Evolutionary conservation across 2,329 filamentous ascomycete species (phyloP).

Genomic region (Diplodia intermedia): DNA sequence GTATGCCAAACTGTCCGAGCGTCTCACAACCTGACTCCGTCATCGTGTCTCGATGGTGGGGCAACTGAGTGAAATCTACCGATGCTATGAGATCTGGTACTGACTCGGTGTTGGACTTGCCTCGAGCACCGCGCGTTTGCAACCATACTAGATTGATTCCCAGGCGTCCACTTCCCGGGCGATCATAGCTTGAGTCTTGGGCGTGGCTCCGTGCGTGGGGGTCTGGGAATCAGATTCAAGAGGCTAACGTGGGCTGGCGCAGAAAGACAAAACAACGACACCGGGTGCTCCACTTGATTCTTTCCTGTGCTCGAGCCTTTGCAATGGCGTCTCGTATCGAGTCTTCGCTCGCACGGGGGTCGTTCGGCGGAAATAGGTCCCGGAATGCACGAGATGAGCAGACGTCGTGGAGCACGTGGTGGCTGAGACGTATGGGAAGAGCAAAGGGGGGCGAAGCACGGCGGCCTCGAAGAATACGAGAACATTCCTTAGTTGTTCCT

Average conservation of each 20-base stretch:
- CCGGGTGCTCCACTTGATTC: not conserved
- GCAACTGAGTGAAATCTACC: constrained; percentile 7
- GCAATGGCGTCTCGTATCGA: not conserved
- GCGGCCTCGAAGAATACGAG: constrained; percentile 4
- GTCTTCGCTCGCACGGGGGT: not conserved
- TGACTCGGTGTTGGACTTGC: too few species aligned
- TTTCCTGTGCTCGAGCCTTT: not conserved
- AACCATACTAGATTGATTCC: too few species aligned
- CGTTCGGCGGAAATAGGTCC: not conserved
- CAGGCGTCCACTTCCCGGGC: constrained; percentile 18
- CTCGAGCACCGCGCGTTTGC: constrained; percentile 8
- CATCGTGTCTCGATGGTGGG: constrained; percentile 12
- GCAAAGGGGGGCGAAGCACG: not conserved
- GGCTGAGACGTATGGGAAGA: constrained; percentile 4
- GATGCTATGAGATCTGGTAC: not conserved
- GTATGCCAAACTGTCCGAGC: not conserved
- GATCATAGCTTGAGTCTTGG: constrained; percentile 8
- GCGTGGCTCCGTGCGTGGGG: not conserved
- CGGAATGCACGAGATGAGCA: constrained; percentile 7
- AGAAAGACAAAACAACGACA: constrained; percentile 11
- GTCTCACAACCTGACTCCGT: not conserved
- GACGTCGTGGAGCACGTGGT: constrained; percentile 1
- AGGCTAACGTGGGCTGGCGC: not conserved
- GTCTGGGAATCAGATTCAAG: too few species aligned
- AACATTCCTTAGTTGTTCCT: constrained; percentile 17